A percentile compares a stretch with the other conserved stretches of the same genome.
Evolutionary conservation across 176 grass and related monocot genomes (phyloP).

Genomic region (Hsuehochloa calcarea): DNA sequence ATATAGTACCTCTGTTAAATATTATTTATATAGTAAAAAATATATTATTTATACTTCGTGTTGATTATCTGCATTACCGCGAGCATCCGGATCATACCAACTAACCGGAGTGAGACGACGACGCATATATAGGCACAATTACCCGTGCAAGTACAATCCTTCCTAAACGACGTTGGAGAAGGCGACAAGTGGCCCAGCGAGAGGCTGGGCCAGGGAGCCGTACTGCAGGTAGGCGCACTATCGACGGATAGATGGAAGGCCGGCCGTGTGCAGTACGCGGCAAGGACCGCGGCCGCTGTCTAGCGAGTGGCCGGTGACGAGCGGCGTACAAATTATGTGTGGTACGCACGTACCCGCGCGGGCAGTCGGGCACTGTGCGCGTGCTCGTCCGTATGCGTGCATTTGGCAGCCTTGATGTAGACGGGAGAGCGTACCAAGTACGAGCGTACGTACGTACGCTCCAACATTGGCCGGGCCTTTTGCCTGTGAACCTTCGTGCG

Average conservation of each 20-base stretch:
- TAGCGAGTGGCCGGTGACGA: background rate
- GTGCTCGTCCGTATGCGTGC: background rate
- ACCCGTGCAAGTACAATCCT: background rate
- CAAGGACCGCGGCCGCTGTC: background rate
- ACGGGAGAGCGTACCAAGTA: background rate
- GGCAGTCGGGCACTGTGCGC: background rate
- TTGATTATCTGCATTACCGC: too few relatives aligned
- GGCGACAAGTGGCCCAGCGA: background rate
- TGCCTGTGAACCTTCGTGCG: background rate
- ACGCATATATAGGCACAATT: background rate
- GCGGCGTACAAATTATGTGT: background rate
- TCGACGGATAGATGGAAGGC: background rate
- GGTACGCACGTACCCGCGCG: background rate
- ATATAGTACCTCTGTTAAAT: too few relatives aligned
- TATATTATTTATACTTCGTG: too few relatives aligned
- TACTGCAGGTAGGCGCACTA: background rate
- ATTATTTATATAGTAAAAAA: too few relatives aligned
- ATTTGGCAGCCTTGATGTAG: background rate
- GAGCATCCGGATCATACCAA: background rate
- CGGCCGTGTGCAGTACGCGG: background rate
- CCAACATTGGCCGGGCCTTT: background rate
- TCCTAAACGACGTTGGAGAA: background rate
- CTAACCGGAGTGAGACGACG: background rate
- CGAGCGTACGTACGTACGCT: background rate
- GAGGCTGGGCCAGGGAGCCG: background rate